Evolutionary conservation across 129 eudicot species (phyloP), one percentile per base, ranked within the genome.

Genomic region (Flaveria linearis): DNA sequence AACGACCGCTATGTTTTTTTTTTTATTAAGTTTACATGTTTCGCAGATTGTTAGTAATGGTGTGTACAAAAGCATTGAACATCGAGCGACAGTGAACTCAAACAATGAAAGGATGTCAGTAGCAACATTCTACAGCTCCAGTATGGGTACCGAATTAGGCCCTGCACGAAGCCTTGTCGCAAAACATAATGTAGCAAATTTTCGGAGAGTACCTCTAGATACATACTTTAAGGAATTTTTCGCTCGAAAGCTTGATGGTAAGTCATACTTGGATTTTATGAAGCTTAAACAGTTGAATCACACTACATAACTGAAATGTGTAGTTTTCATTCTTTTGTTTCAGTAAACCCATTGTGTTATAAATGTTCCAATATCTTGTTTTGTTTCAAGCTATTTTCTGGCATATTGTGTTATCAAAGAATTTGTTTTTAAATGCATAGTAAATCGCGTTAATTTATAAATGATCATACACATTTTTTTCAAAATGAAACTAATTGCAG

Each of bases 41-140:
- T 49, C 47, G 73, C 80, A 87, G 96, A 83, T 89, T 52, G 64
- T 89, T 67, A 89, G 84, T 82, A 89, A 89, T 76, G 96, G 96
- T 4, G 89, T 71, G 52, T 89, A 89, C 68, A 66, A 78, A 71
- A 89, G 96, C 78, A 70, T 87, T 20, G 89, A 87, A 83, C 96
- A 89, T 75, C 83, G 87, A 77, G 92, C 85, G 50, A 82, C 67
- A 3, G 91, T 89, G 41, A 91, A 85, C 82, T 77, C 88, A 1
- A 39, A 30, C 68, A 72, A 82, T 25, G 87, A 81, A 51, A 82
- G 97, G 73, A 71, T 88, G 46, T 88, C 97, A 16, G 68, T 86
- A 41, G 95, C 90, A 77, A 85, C 87, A 72, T 91, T 91, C 43
- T 86, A 71, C 69, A 76, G 84, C 82, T 46, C 86, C 30, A 78